A percentile compares a stretch with the other conserved stretches of the same genome.
These are phyloP conservation scores for Cystobasidiaceae sp. DNA, from an alignment of 1,284 basidiomycete genomes.

Conservation along the genomic window DNA sequence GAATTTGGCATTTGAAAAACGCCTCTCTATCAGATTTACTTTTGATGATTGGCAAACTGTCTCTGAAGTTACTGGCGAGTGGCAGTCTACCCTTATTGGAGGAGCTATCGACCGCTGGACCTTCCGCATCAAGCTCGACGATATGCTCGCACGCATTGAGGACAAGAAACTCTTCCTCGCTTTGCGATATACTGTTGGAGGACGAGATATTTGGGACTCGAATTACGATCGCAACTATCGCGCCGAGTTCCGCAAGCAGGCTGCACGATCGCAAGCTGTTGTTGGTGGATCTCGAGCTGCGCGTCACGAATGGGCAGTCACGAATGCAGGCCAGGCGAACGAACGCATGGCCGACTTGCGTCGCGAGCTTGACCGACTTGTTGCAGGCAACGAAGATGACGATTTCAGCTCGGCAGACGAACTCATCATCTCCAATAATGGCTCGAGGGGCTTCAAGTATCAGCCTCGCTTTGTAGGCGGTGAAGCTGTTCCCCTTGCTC, in stretches of 20 bases:
- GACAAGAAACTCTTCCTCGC: constrained; percentile 81
- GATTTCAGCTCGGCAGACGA: constrained; percentile 34
- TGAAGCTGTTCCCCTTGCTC: constrained; percentile 36
- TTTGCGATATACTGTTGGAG: constrained; percentile 67
- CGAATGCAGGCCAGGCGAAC: constrained; percentile 44
- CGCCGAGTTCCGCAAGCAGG: constrained; percentile 51
- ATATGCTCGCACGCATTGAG: constrained; percentile 60
- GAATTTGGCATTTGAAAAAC: constrained; percentile 83
- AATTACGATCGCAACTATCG: constrained; percentile 75
- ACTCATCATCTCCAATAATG: constrained; percentile 8
- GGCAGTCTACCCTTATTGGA: constrained; percentile 61
- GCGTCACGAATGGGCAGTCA: constrained; percentile 47
- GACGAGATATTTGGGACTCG: constrained; percentile 81
- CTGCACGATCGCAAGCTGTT: constrained; percentile 35
- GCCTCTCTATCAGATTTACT: constrained; percentile 83
- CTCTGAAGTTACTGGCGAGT: constrained; percentile 79
- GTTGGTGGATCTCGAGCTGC: constrained; percentile 44
- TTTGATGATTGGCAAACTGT: constrained; percentile 94
- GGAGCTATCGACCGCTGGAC: constrained; percentile 59
- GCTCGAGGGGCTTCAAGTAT: constrained; percentile 29
- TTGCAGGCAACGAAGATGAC: constrained; percentile 50
- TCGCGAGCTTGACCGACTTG: constrained; percentile 51
- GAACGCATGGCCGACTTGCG: constrained; percentile 50
- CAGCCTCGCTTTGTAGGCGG: constrained; percentile 4
- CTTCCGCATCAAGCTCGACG: constrained; percentile 54